Base-by-base conservation (phyloP, 2,329 filamentous ascomycete species). In the Penicillium sp. region DNA sequence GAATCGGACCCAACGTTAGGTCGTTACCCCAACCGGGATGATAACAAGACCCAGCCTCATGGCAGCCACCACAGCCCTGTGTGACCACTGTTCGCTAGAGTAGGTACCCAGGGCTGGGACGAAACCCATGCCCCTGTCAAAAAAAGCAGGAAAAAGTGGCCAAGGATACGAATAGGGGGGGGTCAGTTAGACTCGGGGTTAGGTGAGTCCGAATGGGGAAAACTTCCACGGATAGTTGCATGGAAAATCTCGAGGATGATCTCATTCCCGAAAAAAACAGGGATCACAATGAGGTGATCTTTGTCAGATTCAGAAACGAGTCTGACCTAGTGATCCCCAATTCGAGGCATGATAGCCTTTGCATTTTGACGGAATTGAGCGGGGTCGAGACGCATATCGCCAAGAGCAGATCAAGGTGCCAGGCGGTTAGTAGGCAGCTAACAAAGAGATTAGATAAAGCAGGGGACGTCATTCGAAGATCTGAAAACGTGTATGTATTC, bases 31-130 rank as follows among this genome's bases (percentile, higher is more conserved):
- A 44, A 50, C 25, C 31, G 43, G 49, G 47, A 54, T 45, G 64
- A 67, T 65, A 67, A 69, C 65, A 69, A 67, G 47, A 57, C 60
- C 55, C 54, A 62, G 62, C 53, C 63, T 66, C 69, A 72, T 73
- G 71, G 69, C 69, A 67, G 67, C 70, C 68, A 72, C 69, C 59
- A 57, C 55, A 60, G 61, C 61, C 62, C 61, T 58, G 63, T 64
- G 55, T 60, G 54, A 64, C 62, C 33, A 61, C 51, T 53, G 33
- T 55, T 60, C 49, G 53, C 53, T 26, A 58, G 55, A 52, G 53
- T 56, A 58, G 52, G 37, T 35, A 33, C 19, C 27, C 35, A 49
- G 33, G 5, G 4, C 27, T 9, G 8, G 33, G n/a, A 55, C 14
- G 16, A 19, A 19, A 47, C 35, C 31, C 37, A 27, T 25, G 13